These are phyloP conservation scores for Cutaneotrichosporon mucoides DNA, from an alignment of 1,284 basidiomycete genomes.

Conservation along the genomic window DNA sequence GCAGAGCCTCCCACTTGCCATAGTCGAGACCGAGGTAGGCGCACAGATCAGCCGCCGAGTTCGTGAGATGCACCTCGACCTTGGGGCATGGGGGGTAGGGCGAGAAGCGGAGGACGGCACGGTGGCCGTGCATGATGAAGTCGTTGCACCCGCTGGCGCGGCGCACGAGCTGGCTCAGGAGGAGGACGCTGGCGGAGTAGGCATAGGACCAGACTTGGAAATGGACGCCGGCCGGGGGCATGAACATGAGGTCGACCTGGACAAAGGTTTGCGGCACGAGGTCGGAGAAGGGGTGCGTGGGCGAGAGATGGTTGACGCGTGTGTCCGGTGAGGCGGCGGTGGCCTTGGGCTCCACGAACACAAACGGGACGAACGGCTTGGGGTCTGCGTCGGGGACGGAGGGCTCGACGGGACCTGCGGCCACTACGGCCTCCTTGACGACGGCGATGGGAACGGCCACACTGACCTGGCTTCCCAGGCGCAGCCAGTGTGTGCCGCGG, in stretches of 20 bases:
- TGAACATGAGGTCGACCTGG: slow-evolving; percentile 34
- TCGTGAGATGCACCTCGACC: slow-evolving; percentile 27
- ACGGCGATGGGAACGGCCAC: slow-evolving; percentile 6
- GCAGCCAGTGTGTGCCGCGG: slow-evolving; percentile 8
- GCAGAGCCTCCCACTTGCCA: background rate
- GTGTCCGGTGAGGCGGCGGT: too few relatives aligned
- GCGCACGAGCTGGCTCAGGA: slow-evolving; percentile 13
- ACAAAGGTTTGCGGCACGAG: slow-evolving; percentile 19
- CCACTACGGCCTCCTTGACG: too few relatives aligned
- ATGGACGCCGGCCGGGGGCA: slow-evolving; percentile 1
- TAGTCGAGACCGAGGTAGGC: slow-evolving; percentile 30
- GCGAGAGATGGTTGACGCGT: background rate
- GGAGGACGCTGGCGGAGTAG: slow-evolving; percentile 15
- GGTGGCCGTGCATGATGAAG: slow-evolving; percentile 15
- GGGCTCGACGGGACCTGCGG: too few relatives aligned
- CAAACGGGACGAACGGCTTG: too few relatives aligned
- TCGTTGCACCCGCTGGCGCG: background rate
- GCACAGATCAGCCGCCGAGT: slow-evolving; percentile 23
- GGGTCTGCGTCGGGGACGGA: too few relatives aligned
- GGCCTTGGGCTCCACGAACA: background rate
- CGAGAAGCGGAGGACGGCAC: slow-evolving; percentile 20
- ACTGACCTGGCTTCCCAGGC: slow-evolving; percentile 7
- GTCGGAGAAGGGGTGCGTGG: background rate
- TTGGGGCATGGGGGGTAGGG: slow-evolving; percentile 24
- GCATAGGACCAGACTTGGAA: slow-evolving; percentile 19